phyloP scores from a whole-genome alignment of 1,284 basidiomycete genomes.

The Leccinum griseonigrum region DNA sequence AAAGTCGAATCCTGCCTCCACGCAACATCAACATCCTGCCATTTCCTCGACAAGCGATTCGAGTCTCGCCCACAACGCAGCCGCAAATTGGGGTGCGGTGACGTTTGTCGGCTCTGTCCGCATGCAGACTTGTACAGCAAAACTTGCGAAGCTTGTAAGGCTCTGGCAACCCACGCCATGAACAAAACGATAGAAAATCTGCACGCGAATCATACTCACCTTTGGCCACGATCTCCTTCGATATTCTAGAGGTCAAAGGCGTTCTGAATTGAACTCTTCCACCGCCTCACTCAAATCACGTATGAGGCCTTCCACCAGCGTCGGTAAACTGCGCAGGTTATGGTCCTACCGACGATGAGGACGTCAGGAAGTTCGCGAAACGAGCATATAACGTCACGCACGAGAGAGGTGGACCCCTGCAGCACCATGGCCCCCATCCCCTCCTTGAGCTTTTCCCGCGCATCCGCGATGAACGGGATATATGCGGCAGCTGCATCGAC shows the following conservation, averaged over 20 bases:
- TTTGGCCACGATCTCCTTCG: constrained; percentile 76
- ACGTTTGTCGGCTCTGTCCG: constrained; percentile 83
- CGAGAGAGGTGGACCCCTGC: constrained; percentile 70
- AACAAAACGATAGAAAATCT: neutral
- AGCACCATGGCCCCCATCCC: constrained; percentile 91
- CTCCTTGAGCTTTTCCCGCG: constrained; percentile 64
- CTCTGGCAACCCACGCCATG: constrained; percentile 19
- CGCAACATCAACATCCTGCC: constrained; percentile 74
- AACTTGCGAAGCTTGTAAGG: constrained; percentile 34
- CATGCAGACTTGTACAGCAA: constrained; percentile 75
- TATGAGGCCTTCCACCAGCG: constrained; percentile 79
- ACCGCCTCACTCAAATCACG: constrained; percentile 83
- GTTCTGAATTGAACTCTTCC: constrained; percentile 69
- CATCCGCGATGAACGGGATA: constrained; percentile 67
- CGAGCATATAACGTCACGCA: constrained; percentile 36
- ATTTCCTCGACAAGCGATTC: constrained; percentile 87
- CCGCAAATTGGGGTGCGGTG: constrained; percentile 79
- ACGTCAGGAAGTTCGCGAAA: neutral
- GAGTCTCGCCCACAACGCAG: constrained; percentile 79
- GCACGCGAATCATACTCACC: constrained; percentile 44
- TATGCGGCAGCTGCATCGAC: constrained; percentile 70
- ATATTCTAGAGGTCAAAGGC: constrained; percentile 91
- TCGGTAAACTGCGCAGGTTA: constrained; percentile 84
- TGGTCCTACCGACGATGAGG: constrained; percentile 64
- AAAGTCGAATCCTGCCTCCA: constrained; percentile 50